Conservation (phyloP, 2,329 filamentous ascomycete genomes). For the Calonectria pauciramosa region DNA sequence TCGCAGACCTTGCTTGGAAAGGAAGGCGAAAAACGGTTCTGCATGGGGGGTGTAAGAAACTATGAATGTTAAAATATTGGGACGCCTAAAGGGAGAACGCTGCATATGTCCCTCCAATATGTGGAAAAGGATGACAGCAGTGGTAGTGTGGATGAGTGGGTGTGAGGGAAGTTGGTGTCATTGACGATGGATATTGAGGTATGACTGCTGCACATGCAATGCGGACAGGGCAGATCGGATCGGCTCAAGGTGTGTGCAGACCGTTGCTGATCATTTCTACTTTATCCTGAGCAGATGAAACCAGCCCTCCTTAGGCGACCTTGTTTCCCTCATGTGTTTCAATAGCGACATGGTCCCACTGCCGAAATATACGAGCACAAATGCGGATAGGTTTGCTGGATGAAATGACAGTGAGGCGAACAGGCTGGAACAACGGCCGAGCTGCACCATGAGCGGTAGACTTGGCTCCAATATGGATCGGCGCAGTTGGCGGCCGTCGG, state of each 20-base stretch:
- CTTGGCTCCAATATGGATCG: slow-evolving; percentile 7
- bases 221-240: slow-evolving; percentile 22
- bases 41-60: neutral
- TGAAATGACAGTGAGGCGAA: neutral
- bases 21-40: neutral
- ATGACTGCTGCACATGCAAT: slow-evolving; percentile 20
- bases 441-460: neutral
- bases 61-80: neutral
- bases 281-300: slow-evolving; percentile 14
- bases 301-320: neutral
- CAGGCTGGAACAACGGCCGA: neutral
- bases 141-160: neutral
- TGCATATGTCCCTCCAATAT: neutral
- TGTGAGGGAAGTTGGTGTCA: neutral
- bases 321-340: slow-evolving; percentile 11
- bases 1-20: neutral
- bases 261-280: slow-evolving; percentile 12
- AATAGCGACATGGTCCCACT: neutral
- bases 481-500: slow-evolving; percentile 15
- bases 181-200: neutral
- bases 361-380: neutral
- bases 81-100: neutral
- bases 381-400: neutral
- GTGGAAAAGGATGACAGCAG: neutral
- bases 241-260: slow-evolving; percentile 3